Base-by-base conservation (phyloP, 108 stramenopile genomes). In the Fistulifera pelliculosa region DNA sequence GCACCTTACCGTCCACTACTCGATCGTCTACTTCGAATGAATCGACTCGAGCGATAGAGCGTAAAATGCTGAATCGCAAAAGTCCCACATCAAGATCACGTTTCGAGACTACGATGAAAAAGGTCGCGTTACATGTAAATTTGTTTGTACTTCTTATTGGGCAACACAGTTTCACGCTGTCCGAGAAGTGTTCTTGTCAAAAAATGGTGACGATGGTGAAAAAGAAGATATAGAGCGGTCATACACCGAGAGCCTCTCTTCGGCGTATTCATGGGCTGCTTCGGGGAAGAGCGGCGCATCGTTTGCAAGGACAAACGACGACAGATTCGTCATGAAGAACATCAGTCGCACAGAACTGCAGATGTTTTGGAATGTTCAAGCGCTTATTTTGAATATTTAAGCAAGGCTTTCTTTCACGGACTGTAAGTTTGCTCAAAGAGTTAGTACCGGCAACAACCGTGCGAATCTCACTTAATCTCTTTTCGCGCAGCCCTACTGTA, bases 351-450 rank as follows among this genome's bases (percentile, higher is more conserved):
- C 94, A 13, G 96, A 98, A 66, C 83, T 98, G 8, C 94, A 96
- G 61, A 98, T 98, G 96, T 98, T 98, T 68, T 97, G 21, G 94
- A 97, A 60, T 94, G 90, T 61, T 94, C 96, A 12, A 93, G 93
- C 8, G 93, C 93, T 0, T 98, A 98, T 67, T 98, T 98, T 74
- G 96, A 96, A 68, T 98, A 96, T 54, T 64, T 96, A 67, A 79
- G 79, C 62, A 95, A 94, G 63, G 93, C 93, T 0, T 94, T 95
- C 71, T 98, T 94, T 65, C 94, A 95, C 68, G 84, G 91, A 18
- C 62, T 94, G 65, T 68, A 68, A 55, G 68, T 51, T n/a, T 3
- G 6, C 22, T 27, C 12, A 4, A 51, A 27, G 3, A 4, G 50
- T 6, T 3, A 35, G 31, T 35, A 51, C 16, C 12, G n/a, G 10